Evolutionary conservation across 176 grass and related monocot species (phyloP), one percentile per base, ranked within the genome.

Genomic region (Rhynchospora pubera): DNA sequence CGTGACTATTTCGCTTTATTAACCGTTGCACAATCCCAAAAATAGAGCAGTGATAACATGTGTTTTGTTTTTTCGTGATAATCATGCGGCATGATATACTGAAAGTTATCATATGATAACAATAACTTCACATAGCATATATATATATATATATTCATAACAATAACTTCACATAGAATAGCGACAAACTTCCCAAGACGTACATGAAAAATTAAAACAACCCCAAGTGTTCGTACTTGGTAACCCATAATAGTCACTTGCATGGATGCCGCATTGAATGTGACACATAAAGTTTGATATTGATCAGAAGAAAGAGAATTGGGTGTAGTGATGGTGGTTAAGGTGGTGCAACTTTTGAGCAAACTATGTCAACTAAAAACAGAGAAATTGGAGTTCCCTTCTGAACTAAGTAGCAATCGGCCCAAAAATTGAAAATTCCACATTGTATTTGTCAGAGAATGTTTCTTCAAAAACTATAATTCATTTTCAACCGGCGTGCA

Each of bases 281-380:
- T 73, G 69, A 44, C 69, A 50, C 4, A 50, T 3, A 48, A 48
- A 73, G 9, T 73, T 73, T 24, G 1, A 18, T 18, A 62, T 80
- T 45, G 77, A 53, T 80, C 39, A 62, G 57, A 80, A 56, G 26
- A 53, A 53, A n/a, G 28, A 80, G 30, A 80, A 80, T 80, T 62
- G 28, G 55, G 16, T 80, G 57, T 80, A 61, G 77, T 80, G 77
- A 80, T 80, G 77, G 77, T 80, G 56, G 77, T 80, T 80, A 80
- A 43, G 58, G 39, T 62, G 53, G 57, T 42, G 62, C n/a, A 21
- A 7, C 23, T 75, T 75, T 75, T 75, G 47, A 13, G 10, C 47
- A 23, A 75, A 75, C 52, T 30, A 21, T 21, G 11, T 73, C 24
- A 3, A 42, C 3, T 32, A 22, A 13, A 79, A 62, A 42, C 12